Base-by-base conservation (phyloP, 2,329 filamentous ascomycete genomes). In the Aspergillus brunneoviolaceus region DNA sequence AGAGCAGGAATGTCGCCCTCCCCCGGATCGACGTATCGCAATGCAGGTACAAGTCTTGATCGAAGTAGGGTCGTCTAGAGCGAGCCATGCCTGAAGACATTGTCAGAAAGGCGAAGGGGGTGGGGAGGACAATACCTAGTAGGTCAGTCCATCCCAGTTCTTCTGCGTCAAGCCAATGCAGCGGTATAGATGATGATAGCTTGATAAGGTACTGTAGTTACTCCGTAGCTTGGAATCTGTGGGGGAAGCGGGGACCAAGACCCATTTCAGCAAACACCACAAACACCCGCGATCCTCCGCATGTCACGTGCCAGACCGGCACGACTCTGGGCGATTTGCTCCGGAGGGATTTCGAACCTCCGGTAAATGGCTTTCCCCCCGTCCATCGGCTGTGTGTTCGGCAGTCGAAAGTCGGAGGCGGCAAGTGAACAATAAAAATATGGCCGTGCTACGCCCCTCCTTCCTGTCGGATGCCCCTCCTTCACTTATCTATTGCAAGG, bases 341-440 rank as follows among this genome's bases (percentile, higher is more conserved):
- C 33, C 33, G 33, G 33, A 6, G 33, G 1, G 14, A 35, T 3
- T 12, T 45, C 39, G 39, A 45, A 45, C 14, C 14, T 45, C 39
- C 39, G 39, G 39, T 45, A 45, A 45, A 55, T 55, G 53, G 31
- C 53, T 49, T 55, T 45, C 29, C 53, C 53, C 27, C 23, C 53
- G 29, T 9, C 19, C 45, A 50, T 60, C 61, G 61, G 61, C 61
- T 63, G 45, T 51, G 49, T 12, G 55, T 53, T 61, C 61, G 61
- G 61, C 61, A 63, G 54, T 63, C 59, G 23, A 39, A 52, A 19
- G 21, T 51, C 49, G 57, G 39, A 21, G 45, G 54, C 52, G 45
- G 19, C 51, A 54, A 27, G 35, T 7, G 21, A 21, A 54, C 33
- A 39, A 54, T 54, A 14, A 42, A 45, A 45, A 31, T 16, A 39